These are phyloP conservation scores for Nitzschia sp. DNA, from an alignment of 108 stramenopile species.

Conservation along the genomic window DNA sequence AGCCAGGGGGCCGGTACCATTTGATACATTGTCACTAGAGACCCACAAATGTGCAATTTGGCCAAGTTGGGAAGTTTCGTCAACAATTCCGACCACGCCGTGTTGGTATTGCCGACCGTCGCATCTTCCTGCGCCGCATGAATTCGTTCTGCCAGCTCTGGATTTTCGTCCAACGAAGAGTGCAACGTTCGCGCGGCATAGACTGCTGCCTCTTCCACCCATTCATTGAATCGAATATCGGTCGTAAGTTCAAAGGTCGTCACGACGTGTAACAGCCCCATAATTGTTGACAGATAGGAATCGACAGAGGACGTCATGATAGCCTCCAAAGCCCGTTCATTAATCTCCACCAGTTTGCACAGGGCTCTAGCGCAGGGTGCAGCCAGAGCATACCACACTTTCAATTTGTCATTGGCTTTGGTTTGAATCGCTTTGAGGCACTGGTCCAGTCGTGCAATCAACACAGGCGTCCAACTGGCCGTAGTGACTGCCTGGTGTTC, in stretches of 20 bases:
- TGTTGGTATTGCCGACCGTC: neutral
- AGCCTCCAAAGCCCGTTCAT: slow-evolving; percentile 35
- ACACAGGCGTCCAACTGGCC: slow-evolving; percentile 46
- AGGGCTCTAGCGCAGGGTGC: slow-evolving; percentile 34
- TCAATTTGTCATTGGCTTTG: slow-evolving; percentile 18
- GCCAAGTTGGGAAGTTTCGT: slow-evolving; percentile 19
- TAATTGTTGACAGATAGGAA: slow-evolving; percentile 9
- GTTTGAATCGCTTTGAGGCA: slow-evolving; percentile 27
- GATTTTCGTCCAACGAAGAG: slow-evolving; percentile 74
- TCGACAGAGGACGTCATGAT: slow-evolving; percentile 2
- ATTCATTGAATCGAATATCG: slow-evolving; percentile 10
- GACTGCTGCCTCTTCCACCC: slow-evolving; percentile 33
- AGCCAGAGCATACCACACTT: slow-evolving; percentile 40
- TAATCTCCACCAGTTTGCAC: slow-evolving; percentile 47
- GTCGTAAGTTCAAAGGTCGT: neutral
- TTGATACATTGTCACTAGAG: slow-evolving; percentile 46
- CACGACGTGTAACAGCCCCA: slow-evolving; percentile 1
- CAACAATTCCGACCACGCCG: slow-evolving; percentile 10
- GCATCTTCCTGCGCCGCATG: neutral
- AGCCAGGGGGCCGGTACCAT: slow-evolving; percentile 8
- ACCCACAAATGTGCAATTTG: slow-evolving; percentile 55
- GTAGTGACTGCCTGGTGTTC: slow-evolving; percentile 8
- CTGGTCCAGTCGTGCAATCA: slow-evolving; percentile 37
- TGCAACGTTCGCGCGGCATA: slow-evolving; percentile 64
- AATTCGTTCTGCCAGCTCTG: slow-evolving; percentile 25